Evolutionary conservation across 164 flowering plant genomes (phyloP).

Genomic region (Liquidambar formosana): DNA sequence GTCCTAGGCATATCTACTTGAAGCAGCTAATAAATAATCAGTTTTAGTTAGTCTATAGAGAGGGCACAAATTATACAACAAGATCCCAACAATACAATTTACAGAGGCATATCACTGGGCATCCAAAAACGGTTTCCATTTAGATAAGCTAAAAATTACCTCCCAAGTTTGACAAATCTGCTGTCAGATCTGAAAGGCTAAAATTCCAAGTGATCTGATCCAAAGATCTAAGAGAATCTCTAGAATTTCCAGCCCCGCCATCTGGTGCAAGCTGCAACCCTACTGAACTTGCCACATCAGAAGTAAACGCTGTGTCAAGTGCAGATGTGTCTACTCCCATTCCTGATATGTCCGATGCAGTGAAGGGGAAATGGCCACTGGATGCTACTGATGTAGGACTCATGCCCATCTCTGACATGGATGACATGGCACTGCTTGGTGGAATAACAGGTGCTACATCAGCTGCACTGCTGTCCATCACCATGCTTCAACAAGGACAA

Average conservation of each 20-base stretch:
- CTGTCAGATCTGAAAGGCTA: constrained; percentile 91
- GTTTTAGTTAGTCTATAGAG: no score
- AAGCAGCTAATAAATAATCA: no score
- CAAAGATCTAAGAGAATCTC: constrained; percentile 77
- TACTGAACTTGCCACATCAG: constrained; percentile 74
- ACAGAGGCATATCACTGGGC: neutral
- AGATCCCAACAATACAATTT: no score
- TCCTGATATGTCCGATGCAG: constrained; percentile 82
- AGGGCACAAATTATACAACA: no score
- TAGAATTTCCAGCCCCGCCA: constrained; percentile 62
- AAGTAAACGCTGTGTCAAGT: constrained; percentile 81
- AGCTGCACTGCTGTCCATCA: constrained; percentile 44
- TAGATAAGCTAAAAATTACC: constrained; percentile 40
- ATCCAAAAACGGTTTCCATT: neutral
- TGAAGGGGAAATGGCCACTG: constrained; percentile 94
- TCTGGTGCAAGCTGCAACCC: constrained; percentile 83
- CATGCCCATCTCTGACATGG: constrained; percentile 85
- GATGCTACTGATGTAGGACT: constrained; percentile 96
- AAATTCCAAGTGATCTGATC: constrained; percentile 93
- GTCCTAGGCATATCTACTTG: no score
- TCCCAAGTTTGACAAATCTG: constrained; percentile 86
- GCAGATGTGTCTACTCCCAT: constrained; percentile 86
- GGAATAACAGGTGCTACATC: constrained; percentile 53
- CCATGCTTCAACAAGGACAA: constrained; percentile 40
- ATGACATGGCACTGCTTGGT: constrained; percentile 63